These are phyloP conservation scores for Neoboletus brunneissimus DNA, from an alignment of 768 basidiomycete genomes.

Conservation along the genomic window DNA sequence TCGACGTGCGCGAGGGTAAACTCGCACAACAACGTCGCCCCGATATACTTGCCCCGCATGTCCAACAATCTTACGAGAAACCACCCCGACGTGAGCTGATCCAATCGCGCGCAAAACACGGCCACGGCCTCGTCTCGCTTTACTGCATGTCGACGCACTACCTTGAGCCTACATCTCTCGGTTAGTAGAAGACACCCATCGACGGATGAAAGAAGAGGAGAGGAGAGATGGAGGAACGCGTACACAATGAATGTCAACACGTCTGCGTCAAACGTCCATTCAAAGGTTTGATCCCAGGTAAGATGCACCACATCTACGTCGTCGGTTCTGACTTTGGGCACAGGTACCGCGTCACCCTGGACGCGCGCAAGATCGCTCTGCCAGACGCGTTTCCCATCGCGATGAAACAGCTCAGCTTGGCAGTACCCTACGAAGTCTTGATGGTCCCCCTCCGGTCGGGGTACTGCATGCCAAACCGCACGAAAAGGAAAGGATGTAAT, in stretches of 20 bases:
- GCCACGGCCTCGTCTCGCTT: constrained; percentile 46
- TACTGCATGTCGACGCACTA: constrained; percentile 36
- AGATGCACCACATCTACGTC: constrained; percentile 31
- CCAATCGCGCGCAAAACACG: constrained; percentile 52
- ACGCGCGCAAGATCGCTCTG: constrained; percentile 38
- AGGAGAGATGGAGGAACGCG: constrained; percentile 5
- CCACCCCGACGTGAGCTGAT: constrained; percentile 47
- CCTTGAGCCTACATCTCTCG: constrained; percentile 4
- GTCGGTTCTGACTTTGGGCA: neutral
- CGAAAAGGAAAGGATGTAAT: neutral
- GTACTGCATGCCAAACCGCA: constrained; percentile 34
- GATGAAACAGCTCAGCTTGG: constrained; percentile 44
- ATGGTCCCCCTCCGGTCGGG: constrained; percentile 39
- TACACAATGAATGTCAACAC: constrained; percentile 54
- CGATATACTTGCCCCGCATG: constrained; percentile 43
- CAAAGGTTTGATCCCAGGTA: constrained; percentile 41
- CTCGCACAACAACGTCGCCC: constrained; percentile 30
- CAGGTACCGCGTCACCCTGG: constrained; percentile 29
- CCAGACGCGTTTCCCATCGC: constrained; percentile 41
- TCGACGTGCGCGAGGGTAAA: constrained; percentile 17
- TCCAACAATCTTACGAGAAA: constrained; percentile 49
- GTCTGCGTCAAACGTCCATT: constrained; percentile 51
- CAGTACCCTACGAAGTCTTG: constrained; percentile 42
- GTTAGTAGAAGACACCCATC: neutral
- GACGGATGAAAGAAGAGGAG: neutral